Base-by-base conservation (phyloP, 73 alveolate species). In the Loxodes magnus region DNA sequence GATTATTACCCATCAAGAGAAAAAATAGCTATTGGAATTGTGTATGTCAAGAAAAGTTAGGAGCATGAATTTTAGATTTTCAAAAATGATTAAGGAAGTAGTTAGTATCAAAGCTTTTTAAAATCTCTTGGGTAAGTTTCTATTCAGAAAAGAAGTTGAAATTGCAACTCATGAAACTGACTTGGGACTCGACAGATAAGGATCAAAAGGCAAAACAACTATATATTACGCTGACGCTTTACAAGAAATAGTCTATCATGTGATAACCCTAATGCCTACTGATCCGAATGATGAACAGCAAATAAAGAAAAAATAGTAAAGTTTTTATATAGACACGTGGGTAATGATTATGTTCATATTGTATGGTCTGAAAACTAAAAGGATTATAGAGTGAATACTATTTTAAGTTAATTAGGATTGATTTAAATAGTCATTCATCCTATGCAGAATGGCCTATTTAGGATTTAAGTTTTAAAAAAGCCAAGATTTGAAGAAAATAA, bases 311-410 rank as follows among this genome's bases (percentile, higher is more conserved):
- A 46, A 46, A 24, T n/a, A n/a, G n/a, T n/a, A n/a, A n/a, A n/a
- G n/a, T n/a, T n/a, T n/a, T n/a, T n/a, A n/a, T n/a, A n/a, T n/a
- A 17, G 59, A 17, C 59, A 46, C 2, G 59, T 46, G 17, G 59
- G 59, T n/a, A 46, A 46, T 46, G 59, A 46, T 46, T 25, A 25
- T 10, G 59, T 46, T n/a, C 59, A 46, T 46, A 46, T 46, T 10
- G 34, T 46, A 12, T 46, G 59, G 34, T n/a, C 27, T 22, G 59
- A 46, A 20, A 37, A 46, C 27, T 46, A 22, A 17, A 46, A 22
- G 17, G 59, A 46, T 24, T 46, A 46, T 2, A 12, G 59, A 17
- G 43, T n/a, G 9, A 41, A 46, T 5, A 46, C 59, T 1, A 46
- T 46, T 37, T 3, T 46, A 1, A 46, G 43, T 22, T 41, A 46